Evolutionary conservation across 768 basidiomycete species (phyloP).

Genomic region (Termitomyces sp.): DNA sequence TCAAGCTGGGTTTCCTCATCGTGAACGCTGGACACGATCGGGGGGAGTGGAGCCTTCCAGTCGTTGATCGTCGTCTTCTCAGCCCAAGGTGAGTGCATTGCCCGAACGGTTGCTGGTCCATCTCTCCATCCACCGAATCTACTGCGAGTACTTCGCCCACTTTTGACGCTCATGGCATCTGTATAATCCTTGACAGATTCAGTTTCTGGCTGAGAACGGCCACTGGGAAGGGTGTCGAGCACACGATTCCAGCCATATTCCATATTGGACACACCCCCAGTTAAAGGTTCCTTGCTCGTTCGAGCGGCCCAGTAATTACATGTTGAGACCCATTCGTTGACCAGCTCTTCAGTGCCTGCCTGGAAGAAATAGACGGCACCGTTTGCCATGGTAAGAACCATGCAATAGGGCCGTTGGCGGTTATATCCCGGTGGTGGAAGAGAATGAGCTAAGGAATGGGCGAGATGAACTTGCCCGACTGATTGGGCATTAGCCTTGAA

Average conservation of each 20-base stretch:
- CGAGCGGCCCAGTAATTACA: constrained; percentile 99
- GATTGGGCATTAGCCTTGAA: constrained; percentile 76
- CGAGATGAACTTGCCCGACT: constrained; percentile 77
- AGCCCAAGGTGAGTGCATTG: constrained; percentile 62
- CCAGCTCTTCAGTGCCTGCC: constrained; percentile 97
- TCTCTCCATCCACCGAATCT: constrained; percentile 67
- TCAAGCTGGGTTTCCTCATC: constrained; percentile 95
- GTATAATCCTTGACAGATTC: constrained; percentile 44
- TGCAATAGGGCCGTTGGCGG: constrained; percentile 85
- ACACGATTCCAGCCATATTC: constrained; percentile 97
- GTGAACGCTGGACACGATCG: constrained; percentile 75
- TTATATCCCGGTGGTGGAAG: constrained; percentile 92
- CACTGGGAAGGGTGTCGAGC: constrained; percentile 42
- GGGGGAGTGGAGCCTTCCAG: constrained; percentile 89
- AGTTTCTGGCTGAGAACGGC: constrained; percentile 52
- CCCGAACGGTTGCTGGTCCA: constrained; percentile 57
- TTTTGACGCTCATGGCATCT: constrained; percentile 70
- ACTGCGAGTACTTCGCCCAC: constrained; percentile 69
- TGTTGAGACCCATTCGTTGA: constrained; percentile 97
- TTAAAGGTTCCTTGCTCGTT: constrained; percentile 89
- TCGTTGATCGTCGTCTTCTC: constrained; percentile 83
- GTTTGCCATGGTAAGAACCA: constrained; percentile 84
- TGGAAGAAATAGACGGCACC: constrained; percentile 98
- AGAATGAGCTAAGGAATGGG: constrained; percentile 84
- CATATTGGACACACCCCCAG: constrained; percentile 98